Base-by-base conservation (phyloP, 2,329 filamentous ascomycete genomes). In the Arthrobotrys conoides region DNA sequence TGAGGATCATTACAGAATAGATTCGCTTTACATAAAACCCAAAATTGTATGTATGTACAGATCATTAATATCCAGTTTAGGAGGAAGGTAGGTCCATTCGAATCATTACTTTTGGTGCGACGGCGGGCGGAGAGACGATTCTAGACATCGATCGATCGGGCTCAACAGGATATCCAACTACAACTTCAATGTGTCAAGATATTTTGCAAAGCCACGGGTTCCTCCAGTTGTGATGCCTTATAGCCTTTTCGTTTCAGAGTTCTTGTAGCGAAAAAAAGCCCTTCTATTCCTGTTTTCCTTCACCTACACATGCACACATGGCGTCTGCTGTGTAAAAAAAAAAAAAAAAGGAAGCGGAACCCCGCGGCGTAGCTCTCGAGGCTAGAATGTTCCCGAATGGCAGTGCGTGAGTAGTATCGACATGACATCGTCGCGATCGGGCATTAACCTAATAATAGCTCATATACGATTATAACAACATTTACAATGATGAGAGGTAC, bases 401-500 rank as follows among this genome's bases (percentile, higher is more conserved):
- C 36, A 30, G 10, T 59, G n/a, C 16, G 53, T 38, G 8, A 18
- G 27, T 24, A 10, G n/a, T 27, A 16, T 53, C 38, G 38, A 41
- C 38, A 30, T 30, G 27, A 30, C 38, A 41, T 41, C 14, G 38
- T 41, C 38, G 38, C 38, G 44, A 46, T 46, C 18, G 44, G 20
- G 18, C 5, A 46, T 48, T 71, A 79, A 33, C 76, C 76, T 20
- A 79, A 48, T 63, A 79, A 36, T 41, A 79, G 24, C 38, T 79
- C 76, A 49, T 79, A 79, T 38, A 79, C 46, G 10, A 79, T 79
- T 64, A 79, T 75, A 14, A 79, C 55, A 44, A 79, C 44, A 44
- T 79, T 79, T 36, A 79, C 71, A 3, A 66, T 66, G 65, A 79
- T 79, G 24, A 79, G 53, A 38, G 76, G 76, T 79, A 79, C 76